A percentile compares a stretch with the other conserved stretches of the same genome.
These are phyloP conservation scores for Solanum hybrid DNA, from an alignment of 305 asterid genomes.

Conservation along the genomic window DNA sequence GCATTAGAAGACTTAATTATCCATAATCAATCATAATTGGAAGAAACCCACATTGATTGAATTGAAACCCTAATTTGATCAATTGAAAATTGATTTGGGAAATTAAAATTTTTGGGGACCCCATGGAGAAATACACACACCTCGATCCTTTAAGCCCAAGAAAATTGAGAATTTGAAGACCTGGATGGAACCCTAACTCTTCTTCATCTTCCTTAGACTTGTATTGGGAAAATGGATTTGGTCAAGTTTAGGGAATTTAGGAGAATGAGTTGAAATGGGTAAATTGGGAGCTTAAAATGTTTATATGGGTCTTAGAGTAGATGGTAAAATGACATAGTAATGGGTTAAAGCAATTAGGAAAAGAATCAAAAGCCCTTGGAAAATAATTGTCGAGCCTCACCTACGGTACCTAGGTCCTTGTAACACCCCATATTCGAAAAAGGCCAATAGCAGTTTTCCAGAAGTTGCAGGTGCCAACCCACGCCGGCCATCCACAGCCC, in stretches of 20 bases:
- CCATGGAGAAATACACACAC: neutral
- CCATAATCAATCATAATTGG: neutral
- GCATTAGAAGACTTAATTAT: neutral
- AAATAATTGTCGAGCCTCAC: neutral
- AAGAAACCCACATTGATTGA: neutral
- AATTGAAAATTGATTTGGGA: neutral
- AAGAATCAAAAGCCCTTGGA: neutral
- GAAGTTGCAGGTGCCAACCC: too few relatives aligned
- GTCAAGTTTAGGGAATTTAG: neutral
- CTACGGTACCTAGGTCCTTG: neutral
- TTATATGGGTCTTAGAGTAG: neutral
- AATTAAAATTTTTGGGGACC: neutral
- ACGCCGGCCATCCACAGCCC: too few relatives aligned
- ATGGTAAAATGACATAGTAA: neutral
- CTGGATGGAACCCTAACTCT: neutral
- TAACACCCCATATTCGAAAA: too few relatives aligned
- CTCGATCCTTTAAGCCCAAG: neutral
- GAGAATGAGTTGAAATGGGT: neutral
- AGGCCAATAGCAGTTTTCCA: too few relatives aligned
- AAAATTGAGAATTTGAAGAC: too few relatives aligned
- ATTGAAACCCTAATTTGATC: neutral
- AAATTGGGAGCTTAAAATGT: neutral
- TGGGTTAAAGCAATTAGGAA: neutral
- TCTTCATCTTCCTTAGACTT: neutral
- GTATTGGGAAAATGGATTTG: neutral